These are phyloP conservation scores for Sisymbrium altissimum DNA, from an alignment of 345 rosid genomes.

Conservation along the genomic window DNA sequence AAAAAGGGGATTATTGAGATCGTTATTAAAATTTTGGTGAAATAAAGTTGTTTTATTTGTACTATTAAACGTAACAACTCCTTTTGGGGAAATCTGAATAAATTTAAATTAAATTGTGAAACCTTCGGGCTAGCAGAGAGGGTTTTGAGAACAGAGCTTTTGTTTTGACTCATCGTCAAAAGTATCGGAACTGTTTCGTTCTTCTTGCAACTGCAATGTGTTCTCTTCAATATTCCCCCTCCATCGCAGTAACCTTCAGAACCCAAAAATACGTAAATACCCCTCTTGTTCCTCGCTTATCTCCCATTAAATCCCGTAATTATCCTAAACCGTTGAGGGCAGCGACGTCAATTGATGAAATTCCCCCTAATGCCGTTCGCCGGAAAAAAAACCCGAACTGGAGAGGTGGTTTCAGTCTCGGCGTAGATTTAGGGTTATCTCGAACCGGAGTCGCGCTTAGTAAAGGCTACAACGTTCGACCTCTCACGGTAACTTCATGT, in stretches of 20 bases:
- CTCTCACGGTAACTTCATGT: constrained; percentile 50
- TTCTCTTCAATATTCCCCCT: constrained; percentile 21
- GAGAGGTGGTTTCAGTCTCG: constrained; percentile 90
- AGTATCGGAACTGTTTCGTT: neutral
- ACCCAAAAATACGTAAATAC: constrained; percentile 15
- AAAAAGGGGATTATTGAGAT: neutral
- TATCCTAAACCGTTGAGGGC: constrained; percentile 20
- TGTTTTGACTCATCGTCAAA: neutral
- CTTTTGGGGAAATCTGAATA: neutral
- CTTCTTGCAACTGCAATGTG: constrained; percentile 22
- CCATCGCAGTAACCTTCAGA: neutral
- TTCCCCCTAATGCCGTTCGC: constrained; percentile 73
- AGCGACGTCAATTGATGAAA: constrained; percentile 38
- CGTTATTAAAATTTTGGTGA: neutral
- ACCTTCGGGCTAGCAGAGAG: neutral
- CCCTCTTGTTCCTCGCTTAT: neutral
- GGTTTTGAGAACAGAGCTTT: neutral
- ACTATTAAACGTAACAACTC: neutral
- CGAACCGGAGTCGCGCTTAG: constrained; percentile 79
- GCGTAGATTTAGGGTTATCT: constrained; percentile 78
- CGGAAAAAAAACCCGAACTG: constrained; percentile 55
- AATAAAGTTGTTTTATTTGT: neutral
- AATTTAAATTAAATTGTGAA: too few species aligned
- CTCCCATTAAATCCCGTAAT: neutral
- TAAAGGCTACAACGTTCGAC: constrained; percentile 74